Evolutionary conservation across 2,329 filamentous ascomycete genomes (phyloP).

Genomic region (Gyromitra esculenta): DNA sequence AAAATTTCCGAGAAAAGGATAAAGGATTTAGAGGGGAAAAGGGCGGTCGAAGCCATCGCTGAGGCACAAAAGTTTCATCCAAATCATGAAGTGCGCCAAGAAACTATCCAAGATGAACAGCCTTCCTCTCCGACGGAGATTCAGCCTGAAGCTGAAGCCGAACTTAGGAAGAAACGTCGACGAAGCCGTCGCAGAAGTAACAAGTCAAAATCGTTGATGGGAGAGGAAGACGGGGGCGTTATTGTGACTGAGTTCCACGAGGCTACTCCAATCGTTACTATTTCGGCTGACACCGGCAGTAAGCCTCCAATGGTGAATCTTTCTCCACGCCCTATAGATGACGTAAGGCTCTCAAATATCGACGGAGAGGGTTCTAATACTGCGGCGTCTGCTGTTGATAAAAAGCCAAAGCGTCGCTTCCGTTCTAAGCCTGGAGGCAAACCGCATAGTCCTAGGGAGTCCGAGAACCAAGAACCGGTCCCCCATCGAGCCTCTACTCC

Average conservation of each 20-base stretch:
- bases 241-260: conserved; percentile 34
- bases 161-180: conserved; percentile 50
- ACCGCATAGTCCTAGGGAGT: conserved; percentile 31
- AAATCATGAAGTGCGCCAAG: conserved; percentile 17
- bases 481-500: conserved; percentile 16
- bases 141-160: conserved; percentile 35
- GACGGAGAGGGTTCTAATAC: conserved; percentile 23
- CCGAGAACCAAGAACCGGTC: conserved; percentile 39
- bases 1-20: conserved; percentile 44
- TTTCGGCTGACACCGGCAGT: conserved; percentile 22
- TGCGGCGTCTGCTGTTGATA: conserved; percentile 26
- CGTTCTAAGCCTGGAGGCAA: conserved; percentile 38
- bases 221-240: conserved; percentile 39
- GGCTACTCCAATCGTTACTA: conserved; percentile 1
- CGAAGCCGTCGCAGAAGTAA: conserved; percentile 51
- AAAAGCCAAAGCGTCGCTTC: conserved; percentile 51
- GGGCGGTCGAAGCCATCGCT: conserved; percentile 1
- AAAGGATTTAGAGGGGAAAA: conserved; percentile 37
- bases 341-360: conserved; percentile 23
- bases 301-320: conserved; percentile 35
- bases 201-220: conserved; percentile 41
- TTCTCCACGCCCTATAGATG: conserved; percentile 41
- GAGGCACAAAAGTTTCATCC: conserved; percentile 22
- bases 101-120: conserved; percentile 29
- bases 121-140: conserved; percentile 32